Percentiles rank a stretch among this genome's conserved stretches.
phyloP scores from a whole-genome alignment of 176 grass and related monocot genomes.

The Phragmites australis region DNA sequence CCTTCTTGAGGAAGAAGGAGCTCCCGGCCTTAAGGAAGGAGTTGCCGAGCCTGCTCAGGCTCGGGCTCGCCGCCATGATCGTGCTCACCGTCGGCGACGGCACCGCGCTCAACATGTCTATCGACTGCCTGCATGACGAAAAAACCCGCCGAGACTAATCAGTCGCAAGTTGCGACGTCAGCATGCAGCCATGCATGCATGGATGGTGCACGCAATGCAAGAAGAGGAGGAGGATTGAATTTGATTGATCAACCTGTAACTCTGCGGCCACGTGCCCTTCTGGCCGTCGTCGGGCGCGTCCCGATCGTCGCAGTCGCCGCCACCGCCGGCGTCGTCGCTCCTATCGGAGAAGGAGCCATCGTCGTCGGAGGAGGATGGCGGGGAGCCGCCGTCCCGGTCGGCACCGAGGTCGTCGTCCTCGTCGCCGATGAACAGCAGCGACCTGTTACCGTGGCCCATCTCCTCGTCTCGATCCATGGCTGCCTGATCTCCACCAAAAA shows the following conservation, averaged over 20 bases:
- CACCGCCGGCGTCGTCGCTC: not conserved
- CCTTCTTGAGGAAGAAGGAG: slow-evolving; percentile 50
- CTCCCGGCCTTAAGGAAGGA: slow-evolving; percentile 45
- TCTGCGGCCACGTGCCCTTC: slow-evolving; percentile 58
- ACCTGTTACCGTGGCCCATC: slow-evolving; percentile 50
- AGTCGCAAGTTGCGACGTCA: not conserved
- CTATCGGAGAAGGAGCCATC: slow-evolving; percentile 33
- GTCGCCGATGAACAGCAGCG: slow-evolving; percentile 64
- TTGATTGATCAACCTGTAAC: slow-evolving; percentile 50
- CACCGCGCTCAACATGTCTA: slow-evolving; percentile 58
- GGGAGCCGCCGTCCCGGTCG: slow-evolving; percentile 34
- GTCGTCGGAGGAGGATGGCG: slow-evolving; percentile 35
- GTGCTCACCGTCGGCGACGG: slow-evolving; percentile 55
- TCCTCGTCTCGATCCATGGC: slow-evolving; percentile 63
- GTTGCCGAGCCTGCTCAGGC: slow-evolving; percentile 23
- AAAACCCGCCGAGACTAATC: not conserved
- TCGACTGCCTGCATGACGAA: slow-evolving; percentile 50
- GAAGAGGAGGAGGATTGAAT: not conserved
- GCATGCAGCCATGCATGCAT: not conserved
- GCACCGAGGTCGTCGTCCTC: slow-evolving; percentile 53
- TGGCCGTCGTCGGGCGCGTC: not conserved
- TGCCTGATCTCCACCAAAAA: too few species aligned
- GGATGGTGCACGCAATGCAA: not conserved
- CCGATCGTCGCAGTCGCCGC: not conserved
- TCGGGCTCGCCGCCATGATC: slow-evolving; percentile 61